A percentile compares a stretch with the other conserved stretches of the same genome.
phyloP scores from a whole-genome alignment of 2,329 filamentous ascomycete genomes.

The Xylaria sp. region DNA sequence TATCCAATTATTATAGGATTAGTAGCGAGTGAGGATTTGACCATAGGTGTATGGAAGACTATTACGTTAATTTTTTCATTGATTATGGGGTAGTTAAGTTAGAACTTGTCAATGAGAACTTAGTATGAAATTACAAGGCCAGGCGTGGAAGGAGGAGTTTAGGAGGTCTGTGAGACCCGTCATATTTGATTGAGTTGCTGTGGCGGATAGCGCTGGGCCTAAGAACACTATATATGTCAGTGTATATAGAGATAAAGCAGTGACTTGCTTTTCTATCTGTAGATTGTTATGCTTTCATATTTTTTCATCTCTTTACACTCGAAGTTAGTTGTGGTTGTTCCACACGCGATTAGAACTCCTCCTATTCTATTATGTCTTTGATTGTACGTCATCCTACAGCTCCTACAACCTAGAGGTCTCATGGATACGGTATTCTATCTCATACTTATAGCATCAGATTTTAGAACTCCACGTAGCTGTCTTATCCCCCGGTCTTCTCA shows the following conservation, averaged over 20 bases:
- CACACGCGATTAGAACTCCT: neutral
- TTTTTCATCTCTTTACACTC: neutral
- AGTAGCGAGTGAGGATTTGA: neutral
- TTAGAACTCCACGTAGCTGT: too few species aligned
- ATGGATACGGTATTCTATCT: too few species aligned
- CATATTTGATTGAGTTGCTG: neutral
- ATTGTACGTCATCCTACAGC: too few species aligned
- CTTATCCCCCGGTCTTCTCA: too few species aligned
- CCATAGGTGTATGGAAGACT: neutral
- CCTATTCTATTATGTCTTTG: too few species aligned
- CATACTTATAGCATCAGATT: too few species aligned
- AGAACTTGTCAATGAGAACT: neutral
- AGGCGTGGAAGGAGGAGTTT: neutral
- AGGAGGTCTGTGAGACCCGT: neutral
- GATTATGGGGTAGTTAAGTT: neutral
- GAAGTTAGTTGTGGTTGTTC: neutral
- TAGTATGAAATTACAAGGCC: neutral
- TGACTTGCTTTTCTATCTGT: neutral
- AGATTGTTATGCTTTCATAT: neutral
- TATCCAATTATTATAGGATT: neutral
- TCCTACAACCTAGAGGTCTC: too few species aligned
- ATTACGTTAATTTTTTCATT: neutral
- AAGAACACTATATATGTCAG: neutral
- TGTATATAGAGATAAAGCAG: neutral
- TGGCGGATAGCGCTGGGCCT: neutral